These are phyloP conservation scores for Colletotrichum cordylinicola DNA, from an alignment of 2,329 filamentous ascomycete genomes.

Conservation along the genomic window DNA sequence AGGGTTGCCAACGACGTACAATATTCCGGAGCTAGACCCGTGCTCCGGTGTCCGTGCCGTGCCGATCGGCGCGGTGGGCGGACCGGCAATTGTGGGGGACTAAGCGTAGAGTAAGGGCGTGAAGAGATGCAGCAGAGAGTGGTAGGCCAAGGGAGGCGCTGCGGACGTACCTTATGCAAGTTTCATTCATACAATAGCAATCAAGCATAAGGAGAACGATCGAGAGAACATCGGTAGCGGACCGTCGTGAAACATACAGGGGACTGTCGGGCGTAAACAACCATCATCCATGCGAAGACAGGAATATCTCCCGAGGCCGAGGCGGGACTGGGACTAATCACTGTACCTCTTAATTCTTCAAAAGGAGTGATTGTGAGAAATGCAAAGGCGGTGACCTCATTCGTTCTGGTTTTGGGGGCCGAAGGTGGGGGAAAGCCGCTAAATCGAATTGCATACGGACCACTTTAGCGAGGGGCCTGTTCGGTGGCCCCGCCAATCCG, in stretches of 20 bases:
- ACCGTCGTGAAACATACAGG: slow-evolving; percentile 2
- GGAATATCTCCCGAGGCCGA: neutral
- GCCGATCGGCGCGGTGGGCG: neutral
- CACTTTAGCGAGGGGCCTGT: neutral
- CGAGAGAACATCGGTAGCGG: neutral
- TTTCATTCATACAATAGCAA: neutral
- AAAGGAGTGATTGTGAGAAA: neutral
- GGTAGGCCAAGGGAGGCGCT: neutral
- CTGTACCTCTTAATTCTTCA: neutral
- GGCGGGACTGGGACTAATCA: neutral
- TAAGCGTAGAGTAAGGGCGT: neutral
- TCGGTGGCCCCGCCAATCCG: neutral
- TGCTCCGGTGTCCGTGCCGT: neutral
- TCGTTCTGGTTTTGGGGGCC: neutral
- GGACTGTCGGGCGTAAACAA: neutral
- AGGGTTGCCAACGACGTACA: neutral
- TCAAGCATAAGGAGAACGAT: neutral
- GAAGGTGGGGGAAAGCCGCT: slow-evolving; percentile 18
- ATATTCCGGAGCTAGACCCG: neutral
- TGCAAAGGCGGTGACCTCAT: slow-evolving; percentile 19
- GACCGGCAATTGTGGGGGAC: neutral
- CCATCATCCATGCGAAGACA: slow-evolving; percentile 6
- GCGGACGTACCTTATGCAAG: neutral
- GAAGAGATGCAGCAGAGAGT: neutral
- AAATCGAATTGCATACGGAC: neutral